These are phyloP conservation scores for Calocybe gambosa DNA, from an alignment of 1,284 basidiomycete species.

Conservation along the genomic window DNA sequence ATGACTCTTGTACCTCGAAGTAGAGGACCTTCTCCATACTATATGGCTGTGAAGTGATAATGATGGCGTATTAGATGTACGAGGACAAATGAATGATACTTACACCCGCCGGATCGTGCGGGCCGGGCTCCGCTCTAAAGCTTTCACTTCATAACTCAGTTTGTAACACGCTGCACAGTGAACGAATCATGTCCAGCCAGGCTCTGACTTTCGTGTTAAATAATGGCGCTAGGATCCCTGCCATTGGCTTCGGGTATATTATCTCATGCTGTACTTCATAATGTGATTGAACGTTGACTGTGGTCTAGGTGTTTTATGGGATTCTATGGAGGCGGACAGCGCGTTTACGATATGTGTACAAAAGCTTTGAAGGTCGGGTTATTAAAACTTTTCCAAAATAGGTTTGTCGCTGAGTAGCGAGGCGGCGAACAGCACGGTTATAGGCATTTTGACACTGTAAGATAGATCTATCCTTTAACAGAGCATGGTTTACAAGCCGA, in stretches of 20 bases:
- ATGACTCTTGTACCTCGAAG: background rate
- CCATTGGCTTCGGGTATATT: slow-evolving; percentile 33
- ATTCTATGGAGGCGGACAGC: slow-evolving; percentile 24
- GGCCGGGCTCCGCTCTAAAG: no score
- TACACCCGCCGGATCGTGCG: no score
- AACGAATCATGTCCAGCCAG: background rate
- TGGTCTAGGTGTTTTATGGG: slow-evolving; percentile 40
- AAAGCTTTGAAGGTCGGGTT: slow-evolving; percentile 28
- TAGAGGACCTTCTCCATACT: background rate
- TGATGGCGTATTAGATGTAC: no score
- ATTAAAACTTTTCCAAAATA: background rate
- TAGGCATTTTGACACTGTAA: slow-evolving; percentile 36
- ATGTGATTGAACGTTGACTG: background rate
- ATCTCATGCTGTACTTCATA: background rate
- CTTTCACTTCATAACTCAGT: no score
- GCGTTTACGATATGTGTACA: slow-evolving; percentile 30
- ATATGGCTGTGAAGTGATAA: no score
- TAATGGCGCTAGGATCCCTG: slow-evolving; percentile 32
- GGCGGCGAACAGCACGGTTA: slow-evolving; percentile 26
- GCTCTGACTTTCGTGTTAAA: slow-evolving; percentile 16
- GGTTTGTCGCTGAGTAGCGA: background rate
- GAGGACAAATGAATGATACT: no score
- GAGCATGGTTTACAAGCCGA: background rate
- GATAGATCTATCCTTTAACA: slow-evolving; percentile 4
- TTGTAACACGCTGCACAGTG: no score